Percentiles rank a stretch among this genome's conserved stretches.
Evolutionary conservation across 768 basidiomycete species (phyloP).

Genomic region (Steccherinum ochraceum): DNA sequence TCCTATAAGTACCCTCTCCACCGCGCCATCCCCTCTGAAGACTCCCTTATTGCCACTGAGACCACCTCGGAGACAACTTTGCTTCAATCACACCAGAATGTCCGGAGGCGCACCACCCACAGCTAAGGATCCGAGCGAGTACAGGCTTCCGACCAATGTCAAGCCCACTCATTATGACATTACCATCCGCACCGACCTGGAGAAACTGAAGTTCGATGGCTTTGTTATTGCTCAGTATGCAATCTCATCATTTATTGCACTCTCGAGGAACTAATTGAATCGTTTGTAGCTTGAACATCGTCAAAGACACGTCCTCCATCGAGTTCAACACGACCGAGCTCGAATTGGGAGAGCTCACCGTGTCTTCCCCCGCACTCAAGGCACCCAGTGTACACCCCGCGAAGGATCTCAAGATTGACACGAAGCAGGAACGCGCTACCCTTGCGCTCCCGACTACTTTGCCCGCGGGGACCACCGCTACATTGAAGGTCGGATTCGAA

Average conservation of each 20-base stretch:
- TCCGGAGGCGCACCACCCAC: background rate
- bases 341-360: slow-evolving; percentile 46
- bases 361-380: slow-evolving; percentile 47
- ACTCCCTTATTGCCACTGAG: too few relatives aligned
- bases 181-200: slow-evolving; percentile 76
- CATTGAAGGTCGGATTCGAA: slow-evolving; percentile 62
- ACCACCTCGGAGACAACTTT: too few relatives aligned
- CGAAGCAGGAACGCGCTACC: slow-evolving; percentile 55
- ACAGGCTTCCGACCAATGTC: slow-evolving; percentile 62
- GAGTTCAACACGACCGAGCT: slow-evolving; percentile 63
- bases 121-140: slow-evolving; percentile 13
- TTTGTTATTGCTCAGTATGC: slow-evolving; percentile 64
- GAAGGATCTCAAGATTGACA: slow-evolving; percentile 47
- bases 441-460: slow-evolving; percentile 52
- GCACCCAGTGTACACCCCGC: slow-evolving; percentile 37
- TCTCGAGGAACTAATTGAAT: background rate
- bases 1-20: too few relatives aligned
- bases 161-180: slow-evolving; percentile 75
- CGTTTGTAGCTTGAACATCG: slow-evolving; percentile 52
- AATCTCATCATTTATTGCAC: background rate
- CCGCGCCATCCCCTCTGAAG: too few relatives aligned
- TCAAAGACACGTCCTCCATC: slow-evolving; percentile 51
- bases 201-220: slow-evolving; percentile 70
- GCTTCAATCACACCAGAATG: slow-evolving; percentile 11
- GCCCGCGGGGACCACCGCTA: slow-evolving; percentile 64